These are phyloP conservation scores for Poa pratensis DNA, from an alignment of 176 grass and related monocot species.

Conservation along the genomic window DNA sequence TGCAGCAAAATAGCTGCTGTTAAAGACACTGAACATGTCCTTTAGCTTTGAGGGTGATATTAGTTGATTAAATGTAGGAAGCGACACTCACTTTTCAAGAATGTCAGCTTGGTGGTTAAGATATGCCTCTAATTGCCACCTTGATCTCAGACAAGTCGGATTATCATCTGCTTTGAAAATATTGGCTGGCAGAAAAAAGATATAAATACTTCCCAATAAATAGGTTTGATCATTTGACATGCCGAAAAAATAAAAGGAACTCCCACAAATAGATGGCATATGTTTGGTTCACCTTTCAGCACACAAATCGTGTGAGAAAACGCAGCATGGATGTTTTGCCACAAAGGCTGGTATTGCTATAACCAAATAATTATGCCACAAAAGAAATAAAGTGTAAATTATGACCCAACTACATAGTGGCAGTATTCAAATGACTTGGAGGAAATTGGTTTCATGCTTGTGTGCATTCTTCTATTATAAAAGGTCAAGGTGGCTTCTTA, in stretches of 20 bases:
- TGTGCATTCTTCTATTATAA: background rate
- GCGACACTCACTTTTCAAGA: constrained; percentile 73
- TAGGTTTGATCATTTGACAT: background rate
- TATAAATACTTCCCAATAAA: constrained; percentile 23
- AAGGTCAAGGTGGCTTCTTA: background rate
- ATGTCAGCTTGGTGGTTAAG: constrained; percentile 91
- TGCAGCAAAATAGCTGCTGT: constrained; percentile 42
- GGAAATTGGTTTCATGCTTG: background rate
- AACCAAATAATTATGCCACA: constrained; percentile 21
- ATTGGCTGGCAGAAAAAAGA: constrained; percentile 55
- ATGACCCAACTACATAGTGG: constrained; percentile 4
- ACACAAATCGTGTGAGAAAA: background rate
- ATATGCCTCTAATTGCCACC: constrained; percentile 95
- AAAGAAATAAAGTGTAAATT: background rate
- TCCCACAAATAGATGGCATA: constrained; percentile 6
- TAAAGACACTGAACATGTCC: constrained; percentile 32
- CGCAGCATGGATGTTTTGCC: background rate
- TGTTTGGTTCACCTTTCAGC: constrained; percentile 19
- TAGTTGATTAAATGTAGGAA: constrained; percentile 40
- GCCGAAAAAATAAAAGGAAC: constrained; percentile 5
- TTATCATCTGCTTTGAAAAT: constrained; percentile 66
- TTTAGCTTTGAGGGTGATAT: constrained; percentile 18
- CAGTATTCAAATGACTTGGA: constrained; percentile 1
- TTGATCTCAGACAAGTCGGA: constrained; percentile 74
- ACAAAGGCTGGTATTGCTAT: background rate